phyloP scores from a whole-genome alignment of 495 filamentous ascomycete species.

The Penicillium canariense region DNA sequence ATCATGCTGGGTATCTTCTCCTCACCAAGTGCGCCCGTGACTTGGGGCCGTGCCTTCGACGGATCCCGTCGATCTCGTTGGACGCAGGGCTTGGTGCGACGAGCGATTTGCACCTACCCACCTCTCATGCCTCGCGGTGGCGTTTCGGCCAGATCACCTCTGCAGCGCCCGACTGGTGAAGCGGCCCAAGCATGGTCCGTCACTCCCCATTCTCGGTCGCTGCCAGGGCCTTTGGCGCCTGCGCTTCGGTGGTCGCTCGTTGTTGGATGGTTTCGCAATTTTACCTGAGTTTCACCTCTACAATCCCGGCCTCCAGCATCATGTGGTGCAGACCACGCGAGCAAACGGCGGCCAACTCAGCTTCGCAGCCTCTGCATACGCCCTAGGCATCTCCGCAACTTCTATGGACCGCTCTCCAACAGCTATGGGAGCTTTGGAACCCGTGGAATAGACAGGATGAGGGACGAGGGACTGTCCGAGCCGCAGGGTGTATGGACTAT shows the following conservation, averaged over 20 bases:
- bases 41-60: no score
- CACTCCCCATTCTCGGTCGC: neutral
- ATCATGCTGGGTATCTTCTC: neutral
- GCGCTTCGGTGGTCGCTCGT: neutral
- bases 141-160: neutral
- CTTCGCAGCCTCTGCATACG: neutral
- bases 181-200: neutral
- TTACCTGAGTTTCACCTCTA: neutral
- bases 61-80: neutral
- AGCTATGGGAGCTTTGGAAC: no score
- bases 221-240: neutral
- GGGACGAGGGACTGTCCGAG: neutral
- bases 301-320: neutral
- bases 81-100: neutral
- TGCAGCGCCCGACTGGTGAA: neutral
- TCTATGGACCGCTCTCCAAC: neutral
- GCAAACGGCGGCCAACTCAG: neutral
- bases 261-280: neutral
- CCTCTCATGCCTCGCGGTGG: neutral
- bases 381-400: neutral
- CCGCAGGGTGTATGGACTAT: neutral
- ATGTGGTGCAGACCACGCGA: neutral
- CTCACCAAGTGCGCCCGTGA: neutral
- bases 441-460: neutral
- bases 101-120: neutral